Evolutionary conservation across 2,329 filamentous ascomycete genomes (phyloP).

Genomic region (Phyllosticta paracitricarpa): DNA sequence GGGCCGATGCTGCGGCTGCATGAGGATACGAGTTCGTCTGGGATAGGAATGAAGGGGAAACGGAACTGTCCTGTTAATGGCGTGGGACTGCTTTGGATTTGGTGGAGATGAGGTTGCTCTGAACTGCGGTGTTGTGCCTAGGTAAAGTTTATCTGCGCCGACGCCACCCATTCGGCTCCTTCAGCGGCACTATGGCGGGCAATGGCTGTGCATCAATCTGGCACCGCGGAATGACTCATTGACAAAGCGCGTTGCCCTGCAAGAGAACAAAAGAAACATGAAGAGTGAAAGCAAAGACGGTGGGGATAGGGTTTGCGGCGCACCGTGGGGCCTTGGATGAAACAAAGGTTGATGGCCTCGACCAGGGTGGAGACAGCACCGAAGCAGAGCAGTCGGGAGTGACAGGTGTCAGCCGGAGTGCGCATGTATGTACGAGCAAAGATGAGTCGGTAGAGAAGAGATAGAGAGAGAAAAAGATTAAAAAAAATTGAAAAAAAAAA

Average conservation of each 20-base stretch:
- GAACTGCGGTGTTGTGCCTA: neutral
- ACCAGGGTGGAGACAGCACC: neutral
- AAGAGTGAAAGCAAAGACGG: neutral
- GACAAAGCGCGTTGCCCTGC: neutral
- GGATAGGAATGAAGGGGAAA: neutral
- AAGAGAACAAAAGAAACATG: neutral
- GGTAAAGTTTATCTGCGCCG: neutral
- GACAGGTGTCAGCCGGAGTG: no score
- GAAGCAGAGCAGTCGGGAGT: neutral
- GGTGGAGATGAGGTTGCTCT: neutral
- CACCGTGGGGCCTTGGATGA: neutral
- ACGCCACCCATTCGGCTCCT: neutral
- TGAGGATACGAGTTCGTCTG: neutral
- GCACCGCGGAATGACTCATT: neutral
- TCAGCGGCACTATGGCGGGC: neutral
- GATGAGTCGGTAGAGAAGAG: neutral
- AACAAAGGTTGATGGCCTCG: neutral
- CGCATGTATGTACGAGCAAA: no score
- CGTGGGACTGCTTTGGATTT: neutral
- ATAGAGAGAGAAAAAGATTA: neutral
- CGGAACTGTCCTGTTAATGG: neutral
- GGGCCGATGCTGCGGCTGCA: neutral
- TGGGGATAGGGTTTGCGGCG: neutral
- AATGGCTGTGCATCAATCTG: neutral
- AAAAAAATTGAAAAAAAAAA: no score